Evolutionary conservation across 2,329 filamentous ascomycete genomes (phyloP).

Genomic region (Xylariaceae sp.): DNA sequence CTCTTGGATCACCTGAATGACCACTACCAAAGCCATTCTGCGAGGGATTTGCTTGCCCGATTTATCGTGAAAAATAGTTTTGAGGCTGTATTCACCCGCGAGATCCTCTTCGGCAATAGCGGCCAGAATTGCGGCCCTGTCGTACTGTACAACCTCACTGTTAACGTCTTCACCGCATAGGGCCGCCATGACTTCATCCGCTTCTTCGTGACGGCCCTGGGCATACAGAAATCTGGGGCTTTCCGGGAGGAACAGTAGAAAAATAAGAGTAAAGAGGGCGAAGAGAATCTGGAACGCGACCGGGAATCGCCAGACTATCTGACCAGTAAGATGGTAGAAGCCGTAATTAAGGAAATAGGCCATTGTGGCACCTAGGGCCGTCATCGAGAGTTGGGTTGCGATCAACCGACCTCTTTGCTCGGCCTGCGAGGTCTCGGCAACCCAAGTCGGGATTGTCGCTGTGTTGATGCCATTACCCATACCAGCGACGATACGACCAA

Average conservation of each 20-base stretch:
- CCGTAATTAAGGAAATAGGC: conserved; percentile 9
- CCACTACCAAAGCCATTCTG: not conserved
- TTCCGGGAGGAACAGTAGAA: not conserved
- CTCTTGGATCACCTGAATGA: conserved; percentile 8
- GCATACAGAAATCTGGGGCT: conserved; percentile 4
- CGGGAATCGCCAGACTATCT: conserved; percentile 7
- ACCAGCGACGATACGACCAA: not conserved
- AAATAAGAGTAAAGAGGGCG: not conserved
- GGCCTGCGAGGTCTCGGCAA: conserved; percentile 3
- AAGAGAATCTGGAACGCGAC: conserved; percentile 7
- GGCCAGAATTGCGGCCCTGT: not conserved
- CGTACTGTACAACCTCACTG: conserved; percentile 2
- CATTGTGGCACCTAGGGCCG: conserved; percentile 1
- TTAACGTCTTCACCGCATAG: not conserved
- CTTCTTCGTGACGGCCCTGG: not conserved
- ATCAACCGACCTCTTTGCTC: not conserved
- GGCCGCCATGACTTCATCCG: conserved; percentile 5
- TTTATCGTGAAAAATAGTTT: conserved; percentile 3
- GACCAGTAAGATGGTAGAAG: conserved; percentile 4
- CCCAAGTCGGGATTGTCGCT: not conserved
- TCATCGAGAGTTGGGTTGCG: conserved; percentile 5
- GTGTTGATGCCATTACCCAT: conserved; percentile 11
- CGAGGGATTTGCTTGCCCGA: conserved; percentile 1
- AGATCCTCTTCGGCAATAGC: conserved; percentile 10
- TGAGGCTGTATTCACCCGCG: conserved; percentile 1